Evolutionary conservation across 768 basidiomycete species (phyloP).

Genomic region (Termitomyces sp.): DNA sequence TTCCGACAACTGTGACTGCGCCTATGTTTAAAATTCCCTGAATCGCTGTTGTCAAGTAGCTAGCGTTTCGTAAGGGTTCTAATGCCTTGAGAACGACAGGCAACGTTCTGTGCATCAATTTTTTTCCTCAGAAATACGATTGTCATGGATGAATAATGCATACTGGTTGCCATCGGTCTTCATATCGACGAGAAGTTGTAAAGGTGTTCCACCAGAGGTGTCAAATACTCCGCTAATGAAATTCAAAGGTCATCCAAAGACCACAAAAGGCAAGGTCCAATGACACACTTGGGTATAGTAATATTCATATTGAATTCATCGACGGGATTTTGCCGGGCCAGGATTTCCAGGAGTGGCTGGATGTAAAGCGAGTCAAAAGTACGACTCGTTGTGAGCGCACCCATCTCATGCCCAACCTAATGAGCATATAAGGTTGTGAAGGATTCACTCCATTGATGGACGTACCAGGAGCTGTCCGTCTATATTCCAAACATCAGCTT

Average conservation of each 20-base stretch:
- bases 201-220: slow-evolving; percentile 30
- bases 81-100: slow-evolving; percentile 39
- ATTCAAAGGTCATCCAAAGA: not conserved
- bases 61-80: slow-evolving; percentile 36
- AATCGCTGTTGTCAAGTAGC: slow-evolving; percentile 41
- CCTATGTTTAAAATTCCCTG: slow-evolving; percentile 33
- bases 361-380: slow-evolving; percentile 46
- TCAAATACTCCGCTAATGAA: slow-evolving; percentile 44
- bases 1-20: slow-evolving; percentile 41
- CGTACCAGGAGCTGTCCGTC: slow-evolving; percentile 39
- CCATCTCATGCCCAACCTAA: slow-evolving; percentile 42
- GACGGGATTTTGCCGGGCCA: slow-evolving; percentile 37
- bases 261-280: not conserved
- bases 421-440: not conserved
- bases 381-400: slow-evolving; percentile 34
- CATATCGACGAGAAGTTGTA: slow-evolving; percentile 49
- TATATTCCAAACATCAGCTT: slow-evolving; percentile 48
- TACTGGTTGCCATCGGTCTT: slow-evolving; percentile 47
- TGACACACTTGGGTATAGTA: slow-evolving; percentile 34
- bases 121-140: not conserved
- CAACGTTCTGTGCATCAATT: slow-evolving; percentile 25
- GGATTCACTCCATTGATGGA: not conserved
- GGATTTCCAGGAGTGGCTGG: slow-evolving; percentile 37
- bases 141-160: slow-evolving; percentile 10
- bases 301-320: slow-evolving; percentile 34